These are phyloP conservation scores for Cnidoscolus chayamansa DNA, from an alignment of 441 rosid species.

Conservation along the genomic window DNA sequence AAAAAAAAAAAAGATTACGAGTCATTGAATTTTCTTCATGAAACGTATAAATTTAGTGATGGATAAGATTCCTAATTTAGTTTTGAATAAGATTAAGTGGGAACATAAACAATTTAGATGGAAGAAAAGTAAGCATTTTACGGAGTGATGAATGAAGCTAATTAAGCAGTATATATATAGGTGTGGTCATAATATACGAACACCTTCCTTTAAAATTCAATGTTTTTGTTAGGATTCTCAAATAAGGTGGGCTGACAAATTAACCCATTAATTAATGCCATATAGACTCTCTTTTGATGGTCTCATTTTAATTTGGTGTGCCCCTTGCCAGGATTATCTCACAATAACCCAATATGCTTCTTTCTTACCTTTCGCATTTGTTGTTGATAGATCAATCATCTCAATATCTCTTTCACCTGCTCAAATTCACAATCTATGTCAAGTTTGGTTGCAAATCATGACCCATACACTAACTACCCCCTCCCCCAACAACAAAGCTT, in stretches of 20 bases:
- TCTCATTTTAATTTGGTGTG: background rate
- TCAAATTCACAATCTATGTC: background rate
- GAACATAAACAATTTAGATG: background rate
- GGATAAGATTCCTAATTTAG: too few species aligned
- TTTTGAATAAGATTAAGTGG: too few species aligned
- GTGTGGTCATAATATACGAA: too few species aligned
- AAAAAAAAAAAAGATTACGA: too few species aligned
- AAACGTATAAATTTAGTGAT: too few species aligned
- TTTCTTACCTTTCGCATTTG: too few species aligned
- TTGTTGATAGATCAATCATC: background rate
- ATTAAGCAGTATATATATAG: too few species aligned
- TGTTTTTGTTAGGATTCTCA: slow-evolving; percentile 5
- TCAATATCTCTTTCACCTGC: background rate
- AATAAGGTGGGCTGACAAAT: background rate
- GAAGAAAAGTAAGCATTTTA: background rate
- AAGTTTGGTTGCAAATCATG: background rate
- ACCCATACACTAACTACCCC: background rate
- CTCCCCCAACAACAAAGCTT: background rate
- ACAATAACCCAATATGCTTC: background rate
- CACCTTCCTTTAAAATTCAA: background rate
- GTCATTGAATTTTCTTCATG: too few species aligned
- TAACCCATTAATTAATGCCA: background rate
- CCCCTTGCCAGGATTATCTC: background rate
- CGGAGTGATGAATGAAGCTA: background rate
- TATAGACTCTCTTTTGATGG: background rate